Evolutionary conservation across 1,284 basidiomycete genomes (phyloP).

Genomic region (Cutaneotrichosporon mucoides): DNA sequence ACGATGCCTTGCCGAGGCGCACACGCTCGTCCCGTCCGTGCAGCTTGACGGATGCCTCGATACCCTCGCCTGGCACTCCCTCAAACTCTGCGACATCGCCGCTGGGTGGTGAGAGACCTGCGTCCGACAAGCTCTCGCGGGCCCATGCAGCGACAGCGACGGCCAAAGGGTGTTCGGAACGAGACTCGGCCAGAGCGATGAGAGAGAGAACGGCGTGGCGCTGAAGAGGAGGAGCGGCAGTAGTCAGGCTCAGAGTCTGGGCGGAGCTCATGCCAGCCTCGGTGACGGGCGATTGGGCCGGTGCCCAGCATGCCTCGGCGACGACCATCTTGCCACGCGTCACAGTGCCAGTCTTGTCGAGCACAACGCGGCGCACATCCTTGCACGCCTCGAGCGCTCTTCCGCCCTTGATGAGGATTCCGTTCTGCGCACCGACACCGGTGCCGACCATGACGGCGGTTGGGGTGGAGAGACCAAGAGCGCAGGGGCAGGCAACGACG

Average conservation of each 20-base stretch:
- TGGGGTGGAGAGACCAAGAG: slow-evolving; percentile 90
- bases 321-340: slow-evolving; percentile 81
- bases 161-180: slow-evolving; percentile 93
- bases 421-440: slow-evolving; percentile 92
- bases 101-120: slow-evolving; percentile 51
- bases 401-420: slow-evolving; percentile 97
- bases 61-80: slow-evolving; percentile 82
- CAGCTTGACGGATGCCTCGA: slow-evolving; percentile 64
- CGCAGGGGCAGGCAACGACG: slow-evolving; percentile 98
- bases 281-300: slow-evolving; percentile 26
- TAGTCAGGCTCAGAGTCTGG: slow-evolving; percentile 41
- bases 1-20: slow-evolving; percentile 69
- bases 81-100: slow-evolving; percentile 63
- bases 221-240: slow-evolving; percentile 43
- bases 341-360: slow-evolving; percentile 98
- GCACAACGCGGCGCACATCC: slow-evolving; percentile 71
- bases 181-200: slow-evolving; percentile 78
- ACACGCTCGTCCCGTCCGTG: slow-evolving; percentile 50
- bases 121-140: slow-evolving; percentile 59
- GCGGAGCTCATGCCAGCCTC: slow-evolving; percentile 27
- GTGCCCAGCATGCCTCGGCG: slow-evolving; percentile 70
- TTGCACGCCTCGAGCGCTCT: slow-evolving; percentile 87
- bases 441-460: slow-evolving; percentile 99
- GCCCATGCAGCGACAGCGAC: slow-evolving; percentile 82
- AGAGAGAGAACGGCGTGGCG: slow-evolving; percentile 69